Base-by-base conservation (phyloP, 768 basidiomycete genomes). In the Rhodosporidiobolus odoratus region DNA sequence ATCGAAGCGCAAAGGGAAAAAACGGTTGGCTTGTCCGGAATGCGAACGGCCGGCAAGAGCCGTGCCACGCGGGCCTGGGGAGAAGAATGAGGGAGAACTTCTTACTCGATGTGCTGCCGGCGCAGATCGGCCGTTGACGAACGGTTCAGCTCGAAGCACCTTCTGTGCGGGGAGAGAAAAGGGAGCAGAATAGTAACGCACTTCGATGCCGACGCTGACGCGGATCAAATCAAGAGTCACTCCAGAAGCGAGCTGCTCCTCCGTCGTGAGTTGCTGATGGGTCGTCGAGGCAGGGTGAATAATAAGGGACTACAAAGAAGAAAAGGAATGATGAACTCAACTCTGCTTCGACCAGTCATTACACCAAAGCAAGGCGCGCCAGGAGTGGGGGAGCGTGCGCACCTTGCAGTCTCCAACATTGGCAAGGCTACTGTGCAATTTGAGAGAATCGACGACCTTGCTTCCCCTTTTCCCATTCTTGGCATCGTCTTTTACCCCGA, bases 221-320 rank as follows among this genome's bases (percentile, higher is more conserved):
- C 89, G 83, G 69, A 91, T 89, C 58, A 90, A 81, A 78, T 91
- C 89, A 0, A 86, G 85, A 2, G 48, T 15, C 16, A 66, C 65
- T 1, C 71, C 65, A 21, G 40, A 17, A 17, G 35, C 27, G 16
- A 82, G 68, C 75, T 86, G 86, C 77, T 91, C 89, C 64, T 83
- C 85, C 30, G 79, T 80, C 0, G 82, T 83, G 58, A 90, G 81
- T 78, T 90, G 89, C 47, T 85, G 82, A 76, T 92, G 90, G 0
- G 90, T 91, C 32, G 90, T 90, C 32, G 85, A 84, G 8, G 86
- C 88, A 9, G 71, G 58, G 27, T 45, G 72, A 67, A 91, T 89
- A 48, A 89, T 87, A 23, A 91, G 84, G 12, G 87, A 89, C 80
- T 91, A 90, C n/a, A 87, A 76, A 52, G 79, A 78, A n/a, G n/a